These are phyloP conservation scores for Astrocystis sublimbata DNA, from an alignment of 495 filamentous ascomycete species.

Conservation along the genomic window DNA sequence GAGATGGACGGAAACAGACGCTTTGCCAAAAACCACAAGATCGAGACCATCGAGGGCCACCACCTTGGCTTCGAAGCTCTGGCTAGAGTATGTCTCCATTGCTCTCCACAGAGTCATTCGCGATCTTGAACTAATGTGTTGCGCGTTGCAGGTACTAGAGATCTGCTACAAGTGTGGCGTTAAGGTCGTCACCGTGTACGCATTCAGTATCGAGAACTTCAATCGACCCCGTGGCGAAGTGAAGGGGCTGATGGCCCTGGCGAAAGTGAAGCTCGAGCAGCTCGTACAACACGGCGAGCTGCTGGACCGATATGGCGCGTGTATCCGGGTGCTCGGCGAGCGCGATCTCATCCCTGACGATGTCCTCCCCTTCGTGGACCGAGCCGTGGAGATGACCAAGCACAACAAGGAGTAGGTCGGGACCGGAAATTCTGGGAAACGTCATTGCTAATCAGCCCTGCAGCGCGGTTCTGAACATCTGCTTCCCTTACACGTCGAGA, in stretches of 20 bases:
- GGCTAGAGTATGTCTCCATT: conserved; percentile 59
- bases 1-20: conserved; percentile 98
- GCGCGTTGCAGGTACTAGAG: conserved; percentile 71
- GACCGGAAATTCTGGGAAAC: not conserved
- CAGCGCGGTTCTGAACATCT: conserved; percentile 87
- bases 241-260: conserved; percentile 96
- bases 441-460: conserved; percentile 17
- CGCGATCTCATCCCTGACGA: conserved; percentile 78
- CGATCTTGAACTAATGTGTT: not conserved
- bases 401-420: conserved; percentile 68
- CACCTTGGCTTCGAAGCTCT: conserved; percentile 94
- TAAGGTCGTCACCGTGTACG: conserved; percentile 94
- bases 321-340: conserved; percentile 80
- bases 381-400: conserved; percentile 77
- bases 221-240: conserved; percentile 98
- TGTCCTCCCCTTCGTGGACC: conserved; percentile 82
- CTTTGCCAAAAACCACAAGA: conserved; percentile 83
- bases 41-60: conserved; percentile 97
- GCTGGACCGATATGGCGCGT: conserved; percentile 87
- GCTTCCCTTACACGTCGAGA: conserved; percentile 94
- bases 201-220: conserved; percentile 99
- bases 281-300: conserved; percentile 91
- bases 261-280: conserved; percentile 88
- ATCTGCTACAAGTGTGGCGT: conserved; percentile 97
- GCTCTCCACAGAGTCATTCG: conserved; percentile 17